Evolutionary conservation across 495 filamentous ascomycete genomes (phyloP), one percentile per base, ranked within the genome.

Genomic region (Chaetomium tenue): DNA sequence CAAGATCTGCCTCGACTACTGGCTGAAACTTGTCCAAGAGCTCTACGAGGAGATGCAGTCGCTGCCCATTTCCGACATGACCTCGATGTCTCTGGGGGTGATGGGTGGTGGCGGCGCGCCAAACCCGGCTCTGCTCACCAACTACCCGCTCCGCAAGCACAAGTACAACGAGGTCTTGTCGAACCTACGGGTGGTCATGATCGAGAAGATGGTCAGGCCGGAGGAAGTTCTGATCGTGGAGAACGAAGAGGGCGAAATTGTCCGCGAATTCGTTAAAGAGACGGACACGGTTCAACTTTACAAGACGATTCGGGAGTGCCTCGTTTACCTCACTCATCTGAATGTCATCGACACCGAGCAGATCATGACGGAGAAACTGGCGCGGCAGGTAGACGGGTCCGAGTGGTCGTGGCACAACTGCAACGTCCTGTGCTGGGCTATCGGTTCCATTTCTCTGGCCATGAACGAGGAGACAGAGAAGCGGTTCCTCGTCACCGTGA

Each of bases 381-480:
- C 91, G 15, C 88, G 91, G 60, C 94, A 98, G 77, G 94, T 99
- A 23, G 92, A 98, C 74, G 92, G 91, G 16, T 82, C 83, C 16
- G 94, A 99, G 76, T 99, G 94, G 94, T 98, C 95, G 15, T 99
- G 94, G 94, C 89, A 89, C 61, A 98, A 98, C 77, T 99, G 94
- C 84, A 99, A 99, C 76, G 97, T 94, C 3, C 86, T 99, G 15
- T 99, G 94, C 79, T 99, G 94, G 94, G 94, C 94, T 26, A 98
- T 98, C 73, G 94, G 94, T 22, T 98, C 94, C 1, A 98, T 98
- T 59, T 98, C 95, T 12, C 87, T 96, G 20, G 95, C 94, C 39
- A 98, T 98, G 94, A 98, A 97, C 71, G 94, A 98, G 72, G 94
- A 98, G 72, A 98, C 94, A 0, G 94, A 98, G 73, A 98, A 98